These are phyloP conservation scores for Rutstroemia sp. DNA, from an alignment of 2,329 filamentous ascomycete genomes.

Conservation along the genomic window DNA sequence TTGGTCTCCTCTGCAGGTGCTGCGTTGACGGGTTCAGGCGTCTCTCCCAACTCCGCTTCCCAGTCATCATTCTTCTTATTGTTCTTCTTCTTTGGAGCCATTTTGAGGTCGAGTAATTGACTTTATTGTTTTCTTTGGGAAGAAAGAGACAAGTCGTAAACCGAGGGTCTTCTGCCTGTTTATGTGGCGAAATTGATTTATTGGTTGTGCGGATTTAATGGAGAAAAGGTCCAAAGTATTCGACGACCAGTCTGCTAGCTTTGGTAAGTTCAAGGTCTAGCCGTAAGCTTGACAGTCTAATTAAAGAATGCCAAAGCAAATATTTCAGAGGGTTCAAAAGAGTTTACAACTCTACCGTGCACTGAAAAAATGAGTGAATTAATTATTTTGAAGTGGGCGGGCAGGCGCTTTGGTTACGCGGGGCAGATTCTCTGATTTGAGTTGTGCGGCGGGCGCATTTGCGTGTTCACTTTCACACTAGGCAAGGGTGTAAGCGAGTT, in stretches of 20 bases:
- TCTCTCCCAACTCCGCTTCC: conserved; percentile 87
- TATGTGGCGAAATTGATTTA: background rate
- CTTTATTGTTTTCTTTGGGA: background rate
- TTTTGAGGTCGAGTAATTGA: conserved; percentile 36
- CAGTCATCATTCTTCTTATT: conserved; percentile 88
- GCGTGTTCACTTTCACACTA: background rate
- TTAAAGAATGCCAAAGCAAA: conserved; percentile 9
- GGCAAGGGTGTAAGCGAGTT: conserved; percentile 1
- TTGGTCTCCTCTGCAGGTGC: conserved; percentile 38
- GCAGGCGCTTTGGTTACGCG: background rate
- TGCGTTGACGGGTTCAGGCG: conserved; percentile 37
- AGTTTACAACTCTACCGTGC: background rate
- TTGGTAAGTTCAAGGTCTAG: background rate
- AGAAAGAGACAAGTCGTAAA: background rate
- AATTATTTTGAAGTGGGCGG: conserved; percentile 1
- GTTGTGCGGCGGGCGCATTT: background rate
- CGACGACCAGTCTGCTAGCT: background rate
- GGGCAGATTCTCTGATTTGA: conserved; percentile 6
- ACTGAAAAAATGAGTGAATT: background rate
- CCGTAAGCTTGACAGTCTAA: conserved; percentile 4
- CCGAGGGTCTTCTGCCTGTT: too few species aligned
- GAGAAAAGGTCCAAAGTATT: background rate
- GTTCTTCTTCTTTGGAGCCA: conserved; percentile 95
- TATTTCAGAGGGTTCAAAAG: background rate
- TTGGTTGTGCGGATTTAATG: background rate